Percentiles rank a stretch among this genome's conserved stretches.
Evolutionary conservation across 192 early-diverging fungal species (phyloP).

Genomic region (Entophlyctis helioformis): DNA sequence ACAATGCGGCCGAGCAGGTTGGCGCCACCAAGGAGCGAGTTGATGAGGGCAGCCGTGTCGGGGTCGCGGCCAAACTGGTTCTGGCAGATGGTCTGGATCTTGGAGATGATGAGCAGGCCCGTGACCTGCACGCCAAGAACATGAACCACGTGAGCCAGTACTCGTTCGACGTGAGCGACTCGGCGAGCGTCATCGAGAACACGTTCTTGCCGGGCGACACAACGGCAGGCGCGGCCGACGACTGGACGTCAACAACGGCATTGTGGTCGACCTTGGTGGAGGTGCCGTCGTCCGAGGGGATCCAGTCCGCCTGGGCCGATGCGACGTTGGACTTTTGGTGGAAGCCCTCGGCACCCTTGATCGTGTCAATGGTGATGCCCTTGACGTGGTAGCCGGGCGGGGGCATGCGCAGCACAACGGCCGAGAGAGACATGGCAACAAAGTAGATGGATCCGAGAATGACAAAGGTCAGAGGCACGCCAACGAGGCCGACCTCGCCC

Average conservation of each 20-base stretch:
- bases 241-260: not conserved
- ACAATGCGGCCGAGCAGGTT: constrained; percentile 22
- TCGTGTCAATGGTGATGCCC: constrained; percentile 41
- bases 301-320: not conserved
- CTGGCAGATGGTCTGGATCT: constrained; percentile 19
- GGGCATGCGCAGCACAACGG: constrained; percentile 23
- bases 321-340: not conserved
- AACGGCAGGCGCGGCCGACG: not conserved
- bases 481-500: constrained; percentile 14
- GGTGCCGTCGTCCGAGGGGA: not conserved
- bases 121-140: constrained; percentile 36
- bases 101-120: constrained; percentile 28
- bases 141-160: constrained; percentile 24
- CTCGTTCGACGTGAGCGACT: constrained; percentile 15
- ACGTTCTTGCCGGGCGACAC: not conserved
- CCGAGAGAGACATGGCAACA: constrained; percentile 30
- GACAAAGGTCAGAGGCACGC: constrained; percentile 52
- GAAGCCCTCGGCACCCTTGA: constrained; percentile 19
- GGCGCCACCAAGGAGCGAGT: constrained; percentile 14
- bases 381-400: constrained; percentile 55
- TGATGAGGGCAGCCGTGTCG: constrained; percentile 17
- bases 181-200: constrained; percentile 12
- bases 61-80: constrained; percentile 14
- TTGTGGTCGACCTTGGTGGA: not conserved
- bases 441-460: constrained; percentile 51